phyloP scores from a whole-genome alignment of 371 early-diverging fungal genomes.

The Syncephalastrum sp. region DNA sequence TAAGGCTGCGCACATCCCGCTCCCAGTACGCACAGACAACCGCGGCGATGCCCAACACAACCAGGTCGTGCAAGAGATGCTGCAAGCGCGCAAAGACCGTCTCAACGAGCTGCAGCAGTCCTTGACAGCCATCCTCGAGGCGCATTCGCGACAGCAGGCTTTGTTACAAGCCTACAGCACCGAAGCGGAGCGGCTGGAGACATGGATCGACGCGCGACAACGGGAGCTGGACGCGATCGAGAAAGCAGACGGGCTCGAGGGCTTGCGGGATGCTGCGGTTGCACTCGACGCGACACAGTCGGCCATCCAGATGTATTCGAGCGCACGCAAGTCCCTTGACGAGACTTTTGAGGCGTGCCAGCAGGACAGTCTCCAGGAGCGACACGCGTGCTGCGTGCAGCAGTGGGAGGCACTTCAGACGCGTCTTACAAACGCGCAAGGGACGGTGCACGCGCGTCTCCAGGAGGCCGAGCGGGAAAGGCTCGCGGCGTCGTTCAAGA shows the following conservation, averaged over 20 bases:
- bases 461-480: slow-evolving; percentile 16
- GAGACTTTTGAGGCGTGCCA: no score
- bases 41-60: slow-evolving; percentile 19
- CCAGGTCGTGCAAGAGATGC: slow-evolving; percentile 22
- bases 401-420: no score
- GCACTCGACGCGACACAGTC: slow-evolving; percentile 12
- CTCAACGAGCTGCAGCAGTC: slow-evolving; percentile 25
- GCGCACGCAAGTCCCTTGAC: slow-evolving; percentile 14
- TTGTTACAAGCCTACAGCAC: slow-evolving; percentile 32
- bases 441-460: slow-evolving; percentile 2
- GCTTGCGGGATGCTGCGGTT: slow-evolving; percentile 1
- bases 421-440: neutral
- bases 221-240: slow-evolving; percentile 4
- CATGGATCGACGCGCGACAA: slow-evolving; percentile 26
- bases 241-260: neutral
- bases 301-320: slow-evolving; percentile 10
- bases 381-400: no score
- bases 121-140: slow-evolving; percentile 25
- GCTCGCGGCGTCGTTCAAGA: slow-evolving; percentile 5
- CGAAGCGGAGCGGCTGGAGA: slow-evolving; percentile 27
- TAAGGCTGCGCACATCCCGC: slow-evolving; percentile 2
- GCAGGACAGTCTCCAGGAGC: no score
- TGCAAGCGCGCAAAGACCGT: slow-evolving; percentile 25
- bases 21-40: slow-evolving; percentile 23
- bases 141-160: slow-evolving; percentile 32